Base-by-base conservation (phyloP, 768 basidiomycete genomes). In the Lactarius evosmus region DNA sequence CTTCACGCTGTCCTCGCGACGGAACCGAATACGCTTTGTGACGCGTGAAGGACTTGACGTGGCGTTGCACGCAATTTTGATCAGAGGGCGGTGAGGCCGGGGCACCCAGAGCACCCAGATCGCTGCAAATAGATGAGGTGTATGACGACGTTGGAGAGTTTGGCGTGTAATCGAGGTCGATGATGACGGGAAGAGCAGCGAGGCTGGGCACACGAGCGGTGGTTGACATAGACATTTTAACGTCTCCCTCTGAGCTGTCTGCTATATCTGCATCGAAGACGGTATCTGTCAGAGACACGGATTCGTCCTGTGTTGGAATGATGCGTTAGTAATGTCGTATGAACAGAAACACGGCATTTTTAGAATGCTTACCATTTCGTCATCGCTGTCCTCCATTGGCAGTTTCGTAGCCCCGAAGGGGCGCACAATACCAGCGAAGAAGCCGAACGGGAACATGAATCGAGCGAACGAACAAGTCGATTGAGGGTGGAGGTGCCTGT, bases 1-100 rank as follows among this genome's bases (percentile, higher is more conserved):
- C 22, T 53, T 51, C 46, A 34, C 63, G 63, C 25, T 61, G 59
- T 40, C 51, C 59, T 33, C 54, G 49, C 14, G 63, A 61, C 29
- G 55, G 54, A 51, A 52, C 36, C 8, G 32, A 36, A 50, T 65
- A 65, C 25, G 25, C 55, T 9, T 38, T 54, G 49, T 61, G 49
- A 29, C 63, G 59, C 14, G 32, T 38, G 19, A 38, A 34, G 16
- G 63, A 34, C 59, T 55, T 60, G 32, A 22, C 46, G 30, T 32
- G 46, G 19, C 59, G 63, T 30, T 29, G 11, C 36, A 60, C 58
- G 29, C 33, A 17, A 36, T 29, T 16, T n/a, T 32, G n/a, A 30
- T 51, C 19, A n/a, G 54, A 56, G 30, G 38, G 30, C 12, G 30
- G 38, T 5, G 19, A 44, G 46, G 44, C 7, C n/a, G 14, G 27